Evolutionary conservation across 257 asterid genomes (phyloP), one percentile per base, ranked within the genome.

Genomic region (Solanum medicagineum): DNA sequence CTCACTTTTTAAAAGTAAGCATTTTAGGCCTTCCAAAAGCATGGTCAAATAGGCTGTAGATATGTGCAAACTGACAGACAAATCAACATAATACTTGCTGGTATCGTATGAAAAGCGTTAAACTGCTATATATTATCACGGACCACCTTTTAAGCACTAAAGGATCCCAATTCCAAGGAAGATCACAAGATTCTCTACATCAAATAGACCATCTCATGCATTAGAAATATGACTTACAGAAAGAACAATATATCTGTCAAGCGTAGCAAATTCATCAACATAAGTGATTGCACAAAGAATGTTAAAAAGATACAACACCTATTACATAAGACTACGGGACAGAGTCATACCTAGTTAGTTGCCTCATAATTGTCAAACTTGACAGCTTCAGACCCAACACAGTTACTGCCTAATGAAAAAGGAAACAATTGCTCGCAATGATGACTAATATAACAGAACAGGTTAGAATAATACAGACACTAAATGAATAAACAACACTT

Each of bases 321-420:
- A 77, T 55, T 42, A 19, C 47, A 60, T 22, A 19, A 49, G 42
- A 69, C 56, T 13, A 81, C n/a, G 12, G 62, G 85, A 81, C 85
- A 87, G 88, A 85, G 88, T 70, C 86, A 80, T 93, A 95, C 99
- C 97, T 96, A 40, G 83, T 40, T 88, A 92, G 91, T 88, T 92
- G 98, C 86, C 91, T 92, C 94, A 91, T 93, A 81, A 96, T 91
- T 65, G 97, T 93, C 92, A 96, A 90, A 88, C 98, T 92, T 81
- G 97, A 91, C 88, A 96, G 91, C 95, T 92, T 94, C 93, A 96
- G 86, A 88, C 99, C 99, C 89, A 93, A 93, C 84, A 88, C 56
- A 73, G 93, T 74, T 59, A 88, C 91, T 62, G 88, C 96, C 98
- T 94, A 96, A 88, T 87, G 32, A 17, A 74, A 81, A 80, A 81